These are phyloP conservation scores for Candolleomyces aberdarensis DNA, from an alignment of 768 basidiomycete species.

Conservation along the genomic window DNA sequence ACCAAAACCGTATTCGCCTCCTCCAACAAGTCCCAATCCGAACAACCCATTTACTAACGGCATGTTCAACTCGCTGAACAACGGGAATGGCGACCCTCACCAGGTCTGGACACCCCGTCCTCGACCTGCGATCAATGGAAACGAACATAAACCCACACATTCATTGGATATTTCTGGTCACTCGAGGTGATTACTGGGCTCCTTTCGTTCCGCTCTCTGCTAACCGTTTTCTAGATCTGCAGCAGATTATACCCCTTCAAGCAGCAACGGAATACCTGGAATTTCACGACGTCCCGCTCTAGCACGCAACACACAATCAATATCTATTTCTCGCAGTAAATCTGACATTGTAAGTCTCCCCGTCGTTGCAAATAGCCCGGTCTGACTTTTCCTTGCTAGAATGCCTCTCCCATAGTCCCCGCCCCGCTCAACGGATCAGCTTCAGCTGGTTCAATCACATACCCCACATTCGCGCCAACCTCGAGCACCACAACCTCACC, in stretches of 20 bases:
- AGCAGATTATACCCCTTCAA: constrained; percentile 31
- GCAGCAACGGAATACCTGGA: constrained; percentile 21
- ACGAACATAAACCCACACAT: constrained; percentile 26
- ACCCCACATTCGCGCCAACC: constrained; percentile 31
- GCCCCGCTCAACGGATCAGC: constrained; percentile 34
- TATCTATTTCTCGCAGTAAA: constrained; percentile 45
- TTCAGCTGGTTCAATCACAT: constrained; percentile 44
- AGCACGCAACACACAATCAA: constrained; percentile 37
- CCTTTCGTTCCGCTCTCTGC: not conserved
- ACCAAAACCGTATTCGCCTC: constrained; percentile 13
- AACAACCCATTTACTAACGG: constrained; percentile 23
- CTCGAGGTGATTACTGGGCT: constrained; percentile 32
- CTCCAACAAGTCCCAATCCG: constrained; percentile 24
- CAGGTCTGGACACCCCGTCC: constrained; percentile 30
- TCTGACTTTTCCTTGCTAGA: constrained; percentile 20
- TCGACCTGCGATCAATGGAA: constrained; percentile 15
- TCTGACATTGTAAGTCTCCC: constrained; percentile 1
- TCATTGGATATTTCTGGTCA: constrained; percentile 41
- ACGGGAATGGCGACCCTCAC: constrained; percentile 15
- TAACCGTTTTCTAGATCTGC: constrained; percentile 29
- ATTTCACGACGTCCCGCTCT: constrained; percentile 37
- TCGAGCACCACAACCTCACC: constrained; percentile 33
- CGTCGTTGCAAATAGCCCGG: not conserved
- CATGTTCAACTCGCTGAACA: constrained; percentile 6
- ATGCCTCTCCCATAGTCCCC: constrained; percentile 32